Base-by-base conservation (phyloP, 495 filamentous ascomycete species). In the Penicillium simplicissimum region DNA sequence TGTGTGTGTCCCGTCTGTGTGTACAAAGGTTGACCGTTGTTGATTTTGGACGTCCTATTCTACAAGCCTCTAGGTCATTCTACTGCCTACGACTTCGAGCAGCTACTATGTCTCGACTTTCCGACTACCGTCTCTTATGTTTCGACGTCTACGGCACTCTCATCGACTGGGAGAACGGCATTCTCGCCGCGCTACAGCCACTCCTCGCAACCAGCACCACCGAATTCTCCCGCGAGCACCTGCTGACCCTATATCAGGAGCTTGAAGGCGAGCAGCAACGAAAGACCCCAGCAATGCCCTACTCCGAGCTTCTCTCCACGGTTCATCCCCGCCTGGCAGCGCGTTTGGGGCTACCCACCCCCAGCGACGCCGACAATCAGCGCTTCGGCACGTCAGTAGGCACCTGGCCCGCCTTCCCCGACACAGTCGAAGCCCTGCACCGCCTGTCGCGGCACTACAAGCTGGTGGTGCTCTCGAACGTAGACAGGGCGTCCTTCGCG, bases 91-190 rank as follows among this genome's bases (percentile, higher is more conserved):
- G 54, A n/a, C 11, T 11, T n/a, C 28, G 13, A 47, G 8, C 17
- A 55, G 28, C 10, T 11, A 37, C 53, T 28, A 78, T 77, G 74
- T 62, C 72, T 17, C 53, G 52, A 21, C 73, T 84, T 19, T 71
- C 71, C 17, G 58, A 74, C 60, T 84, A 76, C 71, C 72, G 67
- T 5, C 69, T 87, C 57, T 84, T 92, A 35, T 79, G 76, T 68
- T 95, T 96, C 77, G 90, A 96, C 72, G 85, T 90, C 79, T 94
- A 91, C 72, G 89, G 90, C 71, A 96, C 91, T 0, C 82, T 93
- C 25, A 86, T 94, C 52, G 89, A 93, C 79, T 91, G 88, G 88
- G 84, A 92, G 71, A 58, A 52, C 7, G 79, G 79, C 35, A 77
- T 82, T 25, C 64, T 79, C 34, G 33, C 59, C 3, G 72, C 74